These are phyloP conservation scores for Colletotrichum nymphaeae DNA, from an alignment of 2,329 filamentous ascomycete species.

Conservation along the genomic window DNA sequence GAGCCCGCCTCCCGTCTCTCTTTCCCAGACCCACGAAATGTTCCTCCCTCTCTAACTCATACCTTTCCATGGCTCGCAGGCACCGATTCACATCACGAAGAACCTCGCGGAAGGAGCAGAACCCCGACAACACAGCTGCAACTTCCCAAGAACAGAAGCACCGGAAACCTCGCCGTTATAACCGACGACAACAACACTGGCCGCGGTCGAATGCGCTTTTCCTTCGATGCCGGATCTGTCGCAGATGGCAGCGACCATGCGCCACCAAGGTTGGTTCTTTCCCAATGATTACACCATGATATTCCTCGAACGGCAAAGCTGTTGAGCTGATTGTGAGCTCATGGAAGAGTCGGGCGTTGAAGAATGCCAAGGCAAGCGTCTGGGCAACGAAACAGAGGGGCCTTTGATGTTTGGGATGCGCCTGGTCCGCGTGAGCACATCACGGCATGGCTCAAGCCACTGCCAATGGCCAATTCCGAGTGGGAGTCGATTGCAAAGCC, in stretches of 20 bases:
- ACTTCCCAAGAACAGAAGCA: slow-evolving; percentile 74
- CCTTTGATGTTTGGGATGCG: background rate
- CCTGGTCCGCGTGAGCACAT: slow-evolving; percentile 15
- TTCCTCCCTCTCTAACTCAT: slow-evolving; percentile 22
- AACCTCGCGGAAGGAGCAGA: slow-evolving; percentile 57
- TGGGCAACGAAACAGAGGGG: background rate
- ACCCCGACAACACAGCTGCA: slow-evolving; percentile 57
- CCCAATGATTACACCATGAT: background rate
- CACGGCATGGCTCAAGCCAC: background rate
- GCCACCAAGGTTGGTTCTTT: slow-evolving; percentile 73
- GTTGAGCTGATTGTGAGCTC: too few relatives aligned
- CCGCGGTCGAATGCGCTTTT: slow-evolving; percentile 75
- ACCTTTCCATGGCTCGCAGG: slow-evolving; percentile 47
- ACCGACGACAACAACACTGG: slow-evolving; percentile 59
- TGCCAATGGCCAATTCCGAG: background rate
- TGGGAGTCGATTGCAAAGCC: background rate
- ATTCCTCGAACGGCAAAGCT: background rate
- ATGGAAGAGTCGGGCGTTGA: background rate
- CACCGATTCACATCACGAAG: slow-evolving; percentile 52
- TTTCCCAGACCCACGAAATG: slow-evolving; percentile 5
- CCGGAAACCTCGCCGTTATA: slow-evolving; percentile 67
- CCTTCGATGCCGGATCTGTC: slow-evolving; percentile 77
- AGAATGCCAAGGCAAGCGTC: background rate
- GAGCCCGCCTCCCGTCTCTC: background rate
- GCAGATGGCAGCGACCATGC: slow-evolving; percentile 66